Conservation (phyloP, 331 rosid genomes). For the Erythrophleum ivorense region DNA sequence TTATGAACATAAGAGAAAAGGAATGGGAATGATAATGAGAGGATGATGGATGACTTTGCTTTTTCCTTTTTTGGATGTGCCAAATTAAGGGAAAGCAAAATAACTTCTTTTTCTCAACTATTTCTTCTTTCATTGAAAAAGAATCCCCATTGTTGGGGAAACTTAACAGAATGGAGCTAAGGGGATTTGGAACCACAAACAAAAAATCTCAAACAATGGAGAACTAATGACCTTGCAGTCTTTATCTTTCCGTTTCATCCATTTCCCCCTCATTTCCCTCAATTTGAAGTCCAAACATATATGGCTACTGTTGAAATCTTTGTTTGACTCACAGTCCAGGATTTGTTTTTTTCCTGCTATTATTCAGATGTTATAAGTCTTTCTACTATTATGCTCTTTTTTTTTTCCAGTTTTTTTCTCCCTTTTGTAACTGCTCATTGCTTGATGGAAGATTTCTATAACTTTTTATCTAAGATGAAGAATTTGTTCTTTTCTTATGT, state of each 20-base stretch:
- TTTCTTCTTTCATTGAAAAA: neutral
- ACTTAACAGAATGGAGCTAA: neutral
- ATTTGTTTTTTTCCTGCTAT: neutral
- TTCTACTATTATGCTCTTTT: neutral
- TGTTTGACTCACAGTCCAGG: neutral
- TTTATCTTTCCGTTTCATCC: neutral
- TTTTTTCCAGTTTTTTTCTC: neutral
- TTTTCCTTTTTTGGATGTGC: neutral
- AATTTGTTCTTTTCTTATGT: neutral
- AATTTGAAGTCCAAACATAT: neutral
- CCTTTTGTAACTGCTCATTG: conserved; percentile 15
- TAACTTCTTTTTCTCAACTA: neutral
- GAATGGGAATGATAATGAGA: neutral
- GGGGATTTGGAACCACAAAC: neutral
- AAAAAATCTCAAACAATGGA: neutral
- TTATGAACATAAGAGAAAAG: neutral
- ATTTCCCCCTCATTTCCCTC: neutral
- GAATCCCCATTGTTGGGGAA: no score
- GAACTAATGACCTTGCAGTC: neutral
- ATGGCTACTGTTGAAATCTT: neutral
- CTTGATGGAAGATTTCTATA: conserved; percentile 9
- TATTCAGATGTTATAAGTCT: neutral
- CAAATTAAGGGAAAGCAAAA: neutral
- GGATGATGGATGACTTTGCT: neutral
- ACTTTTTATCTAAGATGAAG: neutral